Evolutionary conservation across 192 early-diverging fungal genomes (phyloP).

Genomic region (Allomyces javanicus): DNA sequence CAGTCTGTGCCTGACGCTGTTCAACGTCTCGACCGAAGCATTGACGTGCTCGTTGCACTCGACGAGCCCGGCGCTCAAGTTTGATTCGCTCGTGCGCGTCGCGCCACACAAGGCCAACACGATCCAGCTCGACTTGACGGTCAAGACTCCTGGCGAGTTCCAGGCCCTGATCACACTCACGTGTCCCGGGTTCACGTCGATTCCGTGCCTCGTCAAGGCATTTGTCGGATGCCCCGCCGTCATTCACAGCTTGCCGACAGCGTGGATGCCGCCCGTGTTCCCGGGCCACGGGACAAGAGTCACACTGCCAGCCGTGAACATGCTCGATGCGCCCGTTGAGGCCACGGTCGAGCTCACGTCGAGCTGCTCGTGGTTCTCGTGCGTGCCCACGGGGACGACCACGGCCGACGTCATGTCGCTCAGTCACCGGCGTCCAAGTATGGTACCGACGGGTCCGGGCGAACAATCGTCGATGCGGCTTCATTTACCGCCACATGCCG

Average conservation of each 20-base stretch:
- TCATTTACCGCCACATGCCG: neutral
- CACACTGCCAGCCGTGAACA: neutral
- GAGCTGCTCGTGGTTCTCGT: neutral
- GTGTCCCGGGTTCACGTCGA: constrained; percentile 41
- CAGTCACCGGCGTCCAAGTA: neutral
- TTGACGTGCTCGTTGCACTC: constrained; percentile 10
- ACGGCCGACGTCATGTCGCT: neutral
- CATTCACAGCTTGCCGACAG: constrained; percentile 14
- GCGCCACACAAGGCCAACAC: constrained; percentile 31
- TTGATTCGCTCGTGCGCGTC: constrained; percentile 17
- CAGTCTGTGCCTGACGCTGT: constrained; percentile 22
- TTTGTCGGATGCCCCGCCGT: constrained; percentile 30
- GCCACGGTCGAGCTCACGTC: neutral
- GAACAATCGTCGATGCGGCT: neutral
- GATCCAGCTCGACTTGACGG: constrained; percentile 22
- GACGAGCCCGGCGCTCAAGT: neutral
- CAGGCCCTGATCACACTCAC: constrained; percentile 30
- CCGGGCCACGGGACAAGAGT: neutral
- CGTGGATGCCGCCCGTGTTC: neutral
- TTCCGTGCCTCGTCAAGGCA: constrained; percentile 24
- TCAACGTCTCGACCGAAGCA: constrained; percentile 25
- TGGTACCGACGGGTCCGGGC: no score
- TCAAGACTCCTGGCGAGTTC: neutral
- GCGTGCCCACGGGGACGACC: neutral
- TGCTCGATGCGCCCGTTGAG: neutral